phyloP scores from a whole-genome alignment of 352 stramenopile genomes.

The Phytophthora capsici region DNA sequence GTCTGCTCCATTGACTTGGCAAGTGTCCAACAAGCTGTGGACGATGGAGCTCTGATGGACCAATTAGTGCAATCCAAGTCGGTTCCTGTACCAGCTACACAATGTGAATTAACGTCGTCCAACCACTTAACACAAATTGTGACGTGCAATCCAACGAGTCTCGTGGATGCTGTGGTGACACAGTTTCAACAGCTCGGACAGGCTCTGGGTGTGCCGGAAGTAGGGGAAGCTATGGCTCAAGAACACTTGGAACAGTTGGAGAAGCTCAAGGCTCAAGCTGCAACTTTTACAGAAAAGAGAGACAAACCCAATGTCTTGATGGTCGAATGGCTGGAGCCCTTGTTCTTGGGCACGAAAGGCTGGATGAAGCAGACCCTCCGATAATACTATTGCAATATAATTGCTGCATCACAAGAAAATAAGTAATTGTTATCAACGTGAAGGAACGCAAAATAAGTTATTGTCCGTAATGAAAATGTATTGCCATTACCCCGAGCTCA shows the following conservation, averaged over 20 bases:
- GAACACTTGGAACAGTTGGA: conserved; percentile 37
- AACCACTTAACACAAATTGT: conserved; percentile 43
- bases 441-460: too few species aligned
- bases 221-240: conserved; percentile 45
- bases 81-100: not conserved
- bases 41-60: not conserved
- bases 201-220: conserved; percentile 47
- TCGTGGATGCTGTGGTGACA: conserved; percentile 50
- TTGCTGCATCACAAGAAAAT: too few species aligned
- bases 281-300: conserved; percentile 19
- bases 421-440: too few species aligned
- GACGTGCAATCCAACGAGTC: conserved; percentile 53
- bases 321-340: conserved; percentile 77
- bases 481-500: too few species aligned
- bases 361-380: conserved; percentile 81
- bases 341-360: conserved; percentile 66
- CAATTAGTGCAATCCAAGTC: conserved; percentile 1
- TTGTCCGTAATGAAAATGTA: too few species aligned
- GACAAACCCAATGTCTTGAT: conserved; percentile 47
- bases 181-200: conserved; percentile 62
- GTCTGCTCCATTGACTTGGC: conserved; percentile 79
- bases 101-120: conserved; percentile 3
- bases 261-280: conserved; percentile 29
- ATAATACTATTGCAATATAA: too few species aligned
- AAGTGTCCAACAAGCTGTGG: conserved; percentile 41